Percentiles rank a stretch among this genome's conserved stretches.
Conservation (phyloP, 306 rosid genomes). For the Prunus dulcis region DNA sequence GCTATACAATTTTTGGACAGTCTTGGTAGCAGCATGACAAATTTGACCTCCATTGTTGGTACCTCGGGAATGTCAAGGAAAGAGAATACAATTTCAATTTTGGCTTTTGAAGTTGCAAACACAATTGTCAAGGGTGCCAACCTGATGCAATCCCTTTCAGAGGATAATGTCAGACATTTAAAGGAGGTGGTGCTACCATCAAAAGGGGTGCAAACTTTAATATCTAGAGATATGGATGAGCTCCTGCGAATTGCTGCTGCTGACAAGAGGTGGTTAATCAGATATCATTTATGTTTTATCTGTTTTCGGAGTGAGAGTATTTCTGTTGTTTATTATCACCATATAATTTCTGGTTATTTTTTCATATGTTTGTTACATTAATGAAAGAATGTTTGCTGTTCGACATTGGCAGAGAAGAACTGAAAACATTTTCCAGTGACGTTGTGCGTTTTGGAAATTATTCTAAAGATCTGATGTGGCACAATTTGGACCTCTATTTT, state of each 20-base stretch:
- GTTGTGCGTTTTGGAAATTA: slow-evolving; percentile 84
- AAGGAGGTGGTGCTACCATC: slow-evolving; percentile 87
- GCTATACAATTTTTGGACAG: slow-evolving; percentile 98
- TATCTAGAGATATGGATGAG: slow-evolving; percentile 80
- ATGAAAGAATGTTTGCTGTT: slow-evolving; percentile 24
- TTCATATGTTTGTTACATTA: neutral
- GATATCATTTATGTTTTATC: neutral
- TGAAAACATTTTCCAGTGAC: slow-evolving; percentile 66
- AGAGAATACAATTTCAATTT: slow-evolving; percentile 84
- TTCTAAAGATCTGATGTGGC: slow-evolving; percentile 81
- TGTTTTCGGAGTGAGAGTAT: neutral
- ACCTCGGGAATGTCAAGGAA: slow-evolving; percentile 78
- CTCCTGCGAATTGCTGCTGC: slow-evolving; percentile 87
- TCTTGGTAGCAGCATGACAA: slow-evolving; percentile 94
- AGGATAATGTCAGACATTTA: slow-evolving; percentile 75
- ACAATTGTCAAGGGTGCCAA: slow-evolving; percentile 93
- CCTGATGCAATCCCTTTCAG: slow-evolving; percentile 96
- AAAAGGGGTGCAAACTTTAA: slow-evolving; percentile 84
- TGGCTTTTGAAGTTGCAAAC: slow-evolving; percentile 98
- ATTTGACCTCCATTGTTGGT: slow-evolving; percentile 68
- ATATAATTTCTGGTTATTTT: slow-evolving; percentile 11
- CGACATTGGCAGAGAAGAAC: slow-evolving; percentile 70
- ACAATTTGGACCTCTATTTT: slow-evolving; percentile 73
- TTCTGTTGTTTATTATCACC: slow-evolving; percentile 19
- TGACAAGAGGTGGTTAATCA: slow-evolving; percentile 79